phyloP scores from a whole-genome alignment of 164 flowering plant species.

The Chimonanthus praecox region DNA sequence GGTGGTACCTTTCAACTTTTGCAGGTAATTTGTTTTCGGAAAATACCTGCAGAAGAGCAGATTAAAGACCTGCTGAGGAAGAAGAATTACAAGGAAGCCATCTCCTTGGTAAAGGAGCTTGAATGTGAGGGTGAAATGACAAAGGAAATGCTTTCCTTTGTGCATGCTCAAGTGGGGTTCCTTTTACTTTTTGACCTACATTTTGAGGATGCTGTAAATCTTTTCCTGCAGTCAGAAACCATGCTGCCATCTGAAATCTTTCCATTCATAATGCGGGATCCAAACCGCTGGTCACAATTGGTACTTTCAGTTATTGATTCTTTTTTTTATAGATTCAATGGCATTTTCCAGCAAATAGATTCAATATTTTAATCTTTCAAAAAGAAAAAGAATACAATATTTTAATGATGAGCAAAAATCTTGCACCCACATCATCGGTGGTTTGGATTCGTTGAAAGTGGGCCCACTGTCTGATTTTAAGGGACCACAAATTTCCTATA shows the following conservation, averaged over 20 bases:
- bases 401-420: background rate
- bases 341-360: background rate
- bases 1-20: background rate
- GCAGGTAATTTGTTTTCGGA: slow-evolving; percentile 68
- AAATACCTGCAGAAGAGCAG: slow-evolving; percentile 79
- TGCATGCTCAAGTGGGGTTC: slow-evolving; percentile 98
- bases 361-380: background rate
- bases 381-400: background rate
- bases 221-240: slow-evolving; percentile 78
- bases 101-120: slow-evolving; percentile 81
- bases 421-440: no score
- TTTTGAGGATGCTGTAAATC: slow-evolving; percentile 94
- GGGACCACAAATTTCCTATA: no score
- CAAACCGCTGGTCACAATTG: slow-evolving; percentile 94
- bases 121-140: slow-evolving; percentile 81
- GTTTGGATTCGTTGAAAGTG: no score
- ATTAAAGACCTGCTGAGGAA: slow-evolving; percentile 81
- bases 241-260: slow-evolving; percentile 98
- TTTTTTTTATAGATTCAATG: background rate
- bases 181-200: slow-evolving; percentile 90
- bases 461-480: no score
- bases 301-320: slow-evolving; percentile 29
- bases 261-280: slow-evolving; percentile 95
- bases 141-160: slow-evolving; percentile 80
- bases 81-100: slow-evolving; percentile 79